Evolutionary conservation across 768 basidiomycete genomes (phyloP).

Genomic region (Termitomyces eurrhizus): DNA sequence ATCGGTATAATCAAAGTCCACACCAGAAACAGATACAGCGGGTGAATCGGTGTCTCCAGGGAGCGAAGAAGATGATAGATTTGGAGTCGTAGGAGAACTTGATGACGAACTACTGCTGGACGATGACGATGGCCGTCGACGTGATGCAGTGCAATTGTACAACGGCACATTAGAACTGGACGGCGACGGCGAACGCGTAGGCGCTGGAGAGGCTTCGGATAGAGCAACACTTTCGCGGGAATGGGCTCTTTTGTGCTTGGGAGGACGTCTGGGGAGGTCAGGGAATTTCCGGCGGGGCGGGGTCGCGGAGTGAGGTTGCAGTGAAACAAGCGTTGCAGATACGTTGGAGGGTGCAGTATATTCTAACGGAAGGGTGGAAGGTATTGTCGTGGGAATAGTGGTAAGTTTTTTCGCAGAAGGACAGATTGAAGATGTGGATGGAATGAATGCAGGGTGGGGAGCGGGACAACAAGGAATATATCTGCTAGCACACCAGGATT

Average conservation of each 20-base stretch:
- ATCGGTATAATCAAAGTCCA: constrained; percentile 9
- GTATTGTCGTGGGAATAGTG: not conserved
- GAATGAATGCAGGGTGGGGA: constrained; percentile 25
- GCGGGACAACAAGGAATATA: constrained; percentile 20
- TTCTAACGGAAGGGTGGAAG: constrained; percentile 5
- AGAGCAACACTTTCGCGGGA: constrained; percentile 7
- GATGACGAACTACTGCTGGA: constrained; percentile 9
- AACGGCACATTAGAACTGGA: constrained; percentile 12
- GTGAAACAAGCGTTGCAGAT: not conserved
- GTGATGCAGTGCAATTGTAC: not conserved
- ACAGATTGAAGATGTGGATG: not conserved
- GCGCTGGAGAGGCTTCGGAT: not conserved
- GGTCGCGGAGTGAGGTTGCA: not conserved
- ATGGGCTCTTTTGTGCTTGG: constrained; percentile 14
- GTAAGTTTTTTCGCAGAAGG: not conserved
- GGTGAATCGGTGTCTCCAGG: constrained; percentile 1
- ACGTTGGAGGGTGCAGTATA: constrained; percentile 4
- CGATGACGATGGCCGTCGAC: constrained; percentile 3
- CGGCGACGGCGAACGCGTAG: not conserved
- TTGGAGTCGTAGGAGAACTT: constrained; percentile 15
- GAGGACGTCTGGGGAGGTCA: constrained; percentile 23
- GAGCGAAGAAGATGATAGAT: not conserved
- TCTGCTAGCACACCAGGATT: constrained; percentile 22
- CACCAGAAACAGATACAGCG: constrained; percentile 3
- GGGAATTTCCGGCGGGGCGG: constrained; percentile 17